Evolutionary conservation across 306 rosid genomes (phyloP), one percentile per base, ranked within the genome.

Genomic region (Cicer yamashitae): DNA sequence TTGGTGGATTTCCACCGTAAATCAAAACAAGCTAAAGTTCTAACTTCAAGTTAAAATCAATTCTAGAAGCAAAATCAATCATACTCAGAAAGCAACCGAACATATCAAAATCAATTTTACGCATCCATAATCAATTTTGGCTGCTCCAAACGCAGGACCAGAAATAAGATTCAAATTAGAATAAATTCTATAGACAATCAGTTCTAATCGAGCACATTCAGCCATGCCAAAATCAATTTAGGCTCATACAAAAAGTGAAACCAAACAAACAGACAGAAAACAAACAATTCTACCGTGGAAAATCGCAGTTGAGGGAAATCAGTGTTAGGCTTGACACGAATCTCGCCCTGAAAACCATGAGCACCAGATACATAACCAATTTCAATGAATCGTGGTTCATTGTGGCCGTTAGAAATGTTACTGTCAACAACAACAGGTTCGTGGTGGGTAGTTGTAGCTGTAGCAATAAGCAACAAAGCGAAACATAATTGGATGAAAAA

Each of bases 231-330:
- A 30, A 25, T 25, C 34, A 30, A 30, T 4, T 4, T 30, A 3
- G 37, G 37, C 6, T 30, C 37, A 30, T 30, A 56, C 34, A 57
- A 40, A 10, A 41, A 14, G 14, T 48, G 47, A 78, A 6, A 43
- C 2, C 10, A 30, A 37, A 7, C 43, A 44, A 10, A 78, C 14
- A 64, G 48, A 18, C 38, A 51, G n/a, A 58, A 50, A 43, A 67
- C 10, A 43, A 46, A 30, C 66, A 67, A 44, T 64, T 50, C 1
- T 87, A 94, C 98, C 80, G 84, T 69, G 37, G 91, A 82, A 77
- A 94, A 89, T 6, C 96, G 89, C 67, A 94, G 72, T 82, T 90
- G 91, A 80, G 99, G 97, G 79, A 92, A 90, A 82, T 82, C 99
- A 0, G 96, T 92, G 83, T 46, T 77, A 6, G 96, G 83, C 10